phyloP scores from a whole-genome alignment of 2,329 filamentous ascomycete genomes.

The Xylariaceae sp. region DNA sequence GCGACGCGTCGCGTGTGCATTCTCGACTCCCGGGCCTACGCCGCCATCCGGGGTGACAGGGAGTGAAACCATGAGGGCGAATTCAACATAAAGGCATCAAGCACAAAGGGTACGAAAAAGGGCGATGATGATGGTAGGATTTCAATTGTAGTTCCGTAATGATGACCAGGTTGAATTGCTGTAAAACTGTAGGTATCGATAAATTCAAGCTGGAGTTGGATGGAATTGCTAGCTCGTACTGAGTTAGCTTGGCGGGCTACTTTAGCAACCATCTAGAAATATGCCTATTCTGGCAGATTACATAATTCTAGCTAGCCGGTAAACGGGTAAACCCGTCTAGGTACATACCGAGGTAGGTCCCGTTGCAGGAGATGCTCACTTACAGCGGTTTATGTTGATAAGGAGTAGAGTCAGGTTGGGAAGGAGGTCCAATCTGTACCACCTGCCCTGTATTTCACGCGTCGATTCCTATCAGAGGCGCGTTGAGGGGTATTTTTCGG shows the following conservation, averaged over 20 bases:
- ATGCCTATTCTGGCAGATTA: no score
- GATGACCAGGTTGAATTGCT: no score
- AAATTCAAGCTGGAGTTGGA: no score
- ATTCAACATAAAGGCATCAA: constrained; percentile 11
- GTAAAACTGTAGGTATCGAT: no score
- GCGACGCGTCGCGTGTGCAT: constrained; percentile 47
- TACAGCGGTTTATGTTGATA: no score
- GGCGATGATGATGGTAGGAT: neutral
- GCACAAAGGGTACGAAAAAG: constrained; percentile 3
- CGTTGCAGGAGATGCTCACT: no score
- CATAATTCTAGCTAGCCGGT: no score
- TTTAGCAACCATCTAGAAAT: no score
- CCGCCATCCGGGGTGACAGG: constrained; percentile 30
- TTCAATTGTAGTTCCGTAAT: neutral
- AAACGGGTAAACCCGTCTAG: no score
- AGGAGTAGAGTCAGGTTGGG: neutral
- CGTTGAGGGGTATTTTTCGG: constrained; percentile 16
- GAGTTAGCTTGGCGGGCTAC: no score
- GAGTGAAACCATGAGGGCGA: constrained; percentile 25
- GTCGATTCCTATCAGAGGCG: constrained; percentile 12
- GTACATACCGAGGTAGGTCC: no score
- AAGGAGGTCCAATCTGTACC: neutral
- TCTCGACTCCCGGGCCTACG: constrained; percentile 31
- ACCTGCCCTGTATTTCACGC: constrained; percentile 12
- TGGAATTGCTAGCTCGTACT: no score